Percentiles rank a stretch among this genome's conserved stretches.
These are phyloP conservation scores for Knufia petricola DNA, from an alignment of 2,329 filamentous ascomycete species.

Conservation along the genomic window DNA sequence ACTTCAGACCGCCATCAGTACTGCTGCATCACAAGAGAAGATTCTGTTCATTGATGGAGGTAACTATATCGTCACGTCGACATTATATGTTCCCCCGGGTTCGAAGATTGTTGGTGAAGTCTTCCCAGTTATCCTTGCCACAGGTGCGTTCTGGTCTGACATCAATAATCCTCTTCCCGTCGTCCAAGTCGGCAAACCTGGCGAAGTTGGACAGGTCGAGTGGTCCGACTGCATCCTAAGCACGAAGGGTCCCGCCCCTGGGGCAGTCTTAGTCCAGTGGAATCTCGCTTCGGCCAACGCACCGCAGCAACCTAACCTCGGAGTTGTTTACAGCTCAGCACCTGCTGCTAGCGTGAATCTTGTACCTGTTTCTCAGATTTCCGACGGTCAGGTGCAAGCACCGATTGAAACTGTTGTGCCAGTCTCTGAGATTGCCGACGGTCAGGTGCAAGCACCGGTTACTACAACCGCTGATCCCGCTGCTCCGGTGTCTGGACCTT, in stretches of 20 bases:
- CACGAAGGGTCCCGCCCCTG: conserved; percentile 56
- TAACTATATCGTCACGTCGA: conserved; percentile 41
- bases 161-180: conserved; percentile 53
- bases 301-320: too few relatives aligned
- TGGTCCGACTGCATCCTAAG: conserved; percentile 63
- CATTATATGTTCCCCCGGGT: conserved; percentile 39
- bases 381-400: too few relatives aligned
- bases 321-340: too few relatives aligned
- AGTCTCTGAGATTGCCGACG: too few relatives aligned
- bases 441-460: too few relatives aligned
- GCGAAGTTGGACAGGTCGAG: conserved; percentile 57
- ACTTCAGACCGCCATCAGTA: conserved; percentile 69
- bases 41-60: conserved; percentile 51
- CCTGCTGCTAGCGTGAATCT: too few relatives aligned
- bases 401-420: too few relatives aligned
- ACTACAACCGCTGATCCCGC: too few relatives aligned
- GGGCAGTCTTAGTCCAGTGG: conserved; percentile 63
- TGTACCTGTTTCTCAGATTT: too few relatives aligned
- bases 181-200: conserved; percentile 55
- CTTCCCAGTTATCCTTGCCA: conserved; percentile 47
- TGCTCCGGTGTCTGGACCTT: too few relatives aligned
- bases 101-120: conserved; percentile 48
- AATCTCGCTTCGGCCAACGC: conserved; percentile 48
- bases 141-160: conserved; percentile 48
- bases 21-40: conserved; percentile 41